phyloP scores from a whole-genome alignment of 106 monocot species.

The Apostasia ramifera region DNA sequence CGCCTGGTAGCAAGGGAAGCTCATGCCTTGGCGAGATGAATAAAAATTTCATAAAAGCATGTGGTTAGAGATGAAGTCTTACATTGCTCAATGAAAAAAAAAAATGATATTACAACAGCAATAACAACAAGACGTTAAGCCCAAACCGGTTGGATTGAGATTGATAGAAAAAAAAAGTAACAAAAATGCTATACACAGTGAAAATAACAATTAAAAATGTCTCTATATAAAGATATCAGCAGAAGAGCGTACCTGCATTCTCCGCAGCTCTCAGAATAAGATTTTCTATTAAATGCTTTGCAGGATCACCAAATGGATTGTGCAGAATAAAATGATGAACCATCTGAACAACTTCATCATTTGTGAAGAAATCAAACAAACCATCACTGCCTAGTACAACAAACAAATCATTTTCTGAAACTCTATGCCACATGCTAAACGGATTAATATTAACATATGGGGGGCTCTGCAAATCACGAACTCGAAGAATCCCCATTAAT shows the following conservation, averaged over 20 bases:
- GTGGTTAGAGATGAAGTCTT: too few relatives aligned
- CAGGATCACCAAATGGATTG: conserved; percentile 75
- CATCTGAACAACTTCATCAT: conserved; percentile 61
- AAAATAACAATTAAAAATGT: too few relatives aligned
- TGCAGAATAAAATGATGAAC: conserved; percentile 58
- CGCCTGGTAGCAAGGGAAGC: too few relatives aligned
- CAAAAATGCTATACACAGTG: neutral
- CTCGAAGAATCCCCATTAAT: conserved; percentile 85
- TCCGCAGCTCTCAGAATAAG: conserved; percentile 66
- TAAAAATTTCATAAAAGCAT: too few relatives aligned
- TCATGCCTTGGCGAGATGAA: too few relatives aligned
- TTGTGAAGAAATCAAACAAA: conserved; percentile 74
- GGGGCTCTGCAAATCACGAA: conserved; percentile 50
- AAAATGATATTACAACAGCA: too few relatives aligned
- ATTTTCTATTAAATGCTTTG: conserved; percentile 74
- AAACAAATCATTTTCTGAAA: conserved; percentile 75
- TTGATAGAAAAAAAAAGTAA: neutral
- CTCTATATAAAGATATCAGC: neutral
- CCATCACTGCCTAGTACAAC: conserved; percentile 84
- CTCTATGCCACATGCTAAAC: conserved; percentile 45
- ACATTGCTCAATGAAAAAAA: too few relatives aligned
- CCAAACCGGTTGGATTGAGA: neutral
- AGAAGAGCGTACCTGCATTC: conserved; percentile 44
- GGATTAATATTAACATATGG: conserved; percentile 76
- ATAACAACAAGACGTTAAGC: too few relatives aligned